These are phyloP conservation scores for Cutaneotrichosporon arboriforme DNA, from an alignment of 1,284 basidiomycete genomes.

Conservation along the genomic window DNA sequence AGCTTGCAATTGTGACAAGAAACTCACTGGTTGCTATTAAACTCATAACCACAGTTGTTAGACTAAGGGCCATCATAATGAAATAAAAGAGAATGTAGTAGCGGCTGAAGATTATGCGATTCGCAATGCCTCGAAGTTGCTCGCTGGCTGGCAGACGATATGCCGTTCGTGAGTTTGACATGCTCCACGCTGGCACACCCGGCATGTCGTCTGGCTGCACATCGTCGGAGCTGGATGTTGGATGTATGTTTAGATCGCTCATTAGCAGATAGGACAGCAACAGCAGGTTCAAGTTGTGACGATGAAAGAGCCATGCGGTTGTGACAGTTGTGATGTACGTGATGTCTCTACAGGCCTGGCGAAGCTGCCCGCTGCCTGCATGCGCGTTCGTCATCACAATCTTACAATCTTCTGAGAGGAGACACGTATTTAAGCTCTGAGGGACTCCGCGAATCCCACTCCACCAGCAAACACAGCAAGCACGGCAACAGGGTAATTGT, in stretches of 20 bases:
- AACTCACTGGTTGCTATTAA: conserved; percentile 50
- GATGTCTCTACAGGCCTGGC: too few relatives aligned
- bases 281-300: too few relatives aligned
- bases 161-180: conserved; percentile 20
- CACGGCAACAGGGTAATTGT: too few relatives aligned
- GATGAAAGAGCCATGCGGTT: too few relatives aligned
- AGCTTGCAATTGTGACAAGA: conserved; percentile 5
- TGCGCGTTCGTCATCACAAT: too few relatives aligned
- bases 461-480: too few relatives aligned
- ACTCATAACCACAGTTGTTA: conserved; percentile 84
- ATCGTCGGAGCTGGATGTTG: conserved; percentile 23
- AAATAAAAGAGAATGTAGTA: conserved; percentile 66
- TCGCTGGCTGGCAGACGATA: conserved; percentile 44
- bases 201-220: conserved; percentile 6
- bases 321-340: too few relatives aligned
- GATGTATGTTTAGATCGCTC: conserved; percentile 5
- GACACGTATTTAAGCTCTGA: too few relatives aligned
- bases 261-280: too few relatives aligned
- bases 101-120: conserved; percentile 45
- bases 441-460: too few relatives aligned
- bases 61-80: conserved; percentile 79
- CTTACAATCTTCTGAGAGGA: too few relatives aligned
- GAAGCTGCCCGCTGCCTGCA: too few relatives aligned
- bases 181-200: not conserved
- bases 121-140: conserved; percentile 46